Conservation (phyloP, 2,329 filamentous ascomycete species). For the Talaromyces verruculosus region DNA sequence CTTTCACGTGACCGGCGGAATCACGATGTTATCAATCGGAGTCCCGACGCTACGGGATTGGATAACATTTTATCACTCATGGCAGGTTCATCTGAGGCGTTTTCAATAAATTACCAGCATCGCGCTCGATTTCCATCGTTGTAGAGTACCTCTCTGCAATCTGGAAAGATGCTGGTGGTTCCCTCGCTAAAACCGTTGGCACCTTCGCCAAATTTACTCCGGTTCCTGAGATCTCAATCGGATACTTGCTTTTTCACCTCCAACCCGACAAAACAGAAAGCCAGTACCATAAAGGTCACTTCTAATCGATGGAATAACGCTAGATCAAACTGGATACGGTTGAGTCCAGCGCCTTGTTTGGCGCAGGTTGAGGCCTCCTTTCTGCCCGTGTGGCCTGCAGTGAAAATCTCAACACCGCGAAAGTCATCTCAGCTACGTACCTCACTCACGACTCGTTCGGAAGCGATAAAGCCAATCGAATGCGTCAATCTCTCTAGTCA, state of each 20-base stretch:
- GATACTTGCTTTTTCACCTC: slow-evolving; percentile 57
- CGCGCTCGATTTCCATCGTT: not conserved
- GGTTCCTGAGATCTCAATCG: slow-evolving; percentile 71
- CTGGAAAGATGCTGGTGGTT: slow-evolving; percentile 38
- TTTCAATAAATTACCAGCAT: slow-evolving; percentile 6
- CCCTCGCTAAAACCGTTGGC: slow-evolving; percentile 38
- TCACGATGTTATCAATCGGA: slow-evolving; percentile 4
- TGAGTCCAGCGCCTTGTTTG: slow-evolving; percentile 25
- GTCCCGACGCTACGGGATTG: not conserved
- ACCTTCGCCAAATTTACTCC: slow-evolving; percentile 62
- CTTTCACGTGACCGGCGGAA: slow-evolving; percentile 8
- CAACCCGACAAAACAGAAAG: slow-evolving; percentile 28
- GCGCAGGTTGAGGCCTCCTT: slow-evolving; percentile 35
- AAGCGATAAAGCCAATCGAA: not conserved
- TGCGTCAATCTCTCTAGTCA: slow-evolving; percentile 20
- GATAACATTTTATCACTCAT: slow-evolving; percentile 1
- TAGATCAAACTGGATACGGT: slow-evolving; percentile 27
- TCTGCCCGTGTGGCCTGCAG: slow-evolving; percentile 25
- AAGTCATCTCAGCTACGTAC: slow-evolving; percentile 13
- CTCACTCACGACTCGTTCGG: not conserved
- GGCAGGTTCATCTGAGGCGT: not conserved
- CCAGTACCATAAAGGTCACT: slow-evolving; percentile 19
- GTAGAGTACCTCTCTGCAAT: slow-evolving; percentile 16
- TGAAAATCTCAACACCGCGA: slow-evolving; percentile 10
- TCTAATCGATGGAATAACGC: slow-evolving; percentile 20